phyloP scores from a whole-genome alignment of 768 basidiomycete genomes.

The Tremella fuciformis region DNA sequence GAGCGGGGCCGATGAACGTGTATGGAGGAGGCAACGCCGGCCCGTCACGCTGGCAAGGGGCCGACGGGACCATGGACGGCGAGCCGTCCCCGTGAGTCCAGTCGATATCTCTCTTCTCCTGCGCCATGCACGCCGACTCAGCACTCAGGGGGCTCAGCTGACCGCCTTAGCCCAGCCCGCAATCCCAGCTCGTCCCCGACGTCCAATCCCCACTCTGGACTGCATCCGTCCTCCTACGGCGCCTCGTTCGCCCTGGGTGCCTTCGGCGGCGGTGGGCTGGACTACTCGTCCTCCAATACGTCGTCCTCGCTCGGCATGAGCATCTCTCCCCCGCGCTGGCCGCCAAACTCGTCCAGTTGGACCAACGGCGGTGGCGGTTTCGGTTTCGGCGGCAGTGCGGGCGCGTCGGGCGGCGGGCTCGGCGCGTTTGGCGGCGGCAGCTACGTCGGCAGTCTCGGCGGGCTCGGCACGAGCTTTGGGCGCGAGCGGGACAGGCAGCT shows the following conservation, averaged over 20 bases:
- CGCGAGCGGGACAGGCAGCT: conserved; percentile 42
- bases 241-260: not conserved
- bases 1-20: no score
- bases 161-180: not conserved
- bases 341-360: conserved; percentile 1
- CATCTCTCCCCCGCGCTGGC: conserved; percentile 10
- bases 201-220: conserved; percentile 8
- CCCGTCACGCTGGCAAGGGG: no score
- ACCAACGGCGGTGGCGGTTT: no score
- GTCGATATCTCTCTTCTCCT: no score
- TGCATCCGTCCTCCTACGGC: conserved; percentile 7
- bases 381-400: no score
- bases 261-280: not conserved
- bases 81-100: no score
- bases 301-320: conserved; percentile 9
- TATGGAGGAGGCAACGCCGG: no score
- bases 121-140: no score
- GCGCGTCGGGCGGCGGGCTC: no score
- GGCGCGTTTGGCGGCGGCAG: conserved; percentile 15
- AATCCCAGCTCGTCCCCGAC: conserved; percentile 3
- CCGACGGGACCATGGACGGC: no score
- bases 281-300: conserved; percentile 7
- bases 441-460: conserved; percentile 36
- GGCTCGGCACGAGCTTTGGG: conserved; percentile 29
- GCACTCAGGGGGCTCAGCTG: no score